Conservation (phyloP, 2,329 filamentous ascomycete species). For the Capronia americana region DNA sequence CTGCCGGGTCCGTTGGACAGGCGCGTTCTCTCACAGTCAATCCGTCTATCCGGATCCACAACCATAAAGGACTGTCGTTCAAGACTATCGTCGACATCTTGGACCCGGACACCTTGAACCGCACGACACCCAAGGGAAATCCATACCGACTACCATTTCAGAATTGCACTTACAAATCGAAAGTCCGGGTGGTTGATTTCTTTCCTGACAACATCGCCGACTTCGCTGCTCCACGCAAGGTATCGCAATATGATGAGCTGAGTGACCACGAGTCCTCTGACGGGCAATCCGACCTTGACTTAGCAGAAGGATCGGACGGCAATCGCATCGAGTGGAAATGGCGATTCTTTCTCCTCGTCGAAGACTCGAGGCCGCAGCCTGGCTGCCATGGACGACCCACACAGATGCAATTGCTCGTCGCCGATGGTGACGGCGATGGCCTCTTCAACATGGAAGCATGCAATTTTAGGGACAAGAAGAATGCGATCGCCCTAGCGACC, state of each 20-base stretch:
- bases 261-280: constrained; percentile 48
- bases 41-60: constrained; percentile 55
- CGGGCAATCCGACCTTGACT: constrained; percentile 37
- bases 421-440: constrained; percentile 62
- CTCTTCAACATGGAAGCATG: constrained; percentile 62
- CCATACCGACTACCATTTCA: constrained; percentile 69
- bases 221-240: constrained; percentile 65
- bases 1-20: background rate
- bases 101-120: constrained; percentile 53
- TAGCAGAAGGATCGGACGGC: constrained; percentile 18
- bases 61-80: constrained; percentile 49
- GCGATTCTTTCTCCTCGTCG: constrained; percentile 79
- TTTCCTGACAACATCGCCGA: constrained; percentile 72
- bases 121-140: constrained; percentile 54
- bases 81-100: constrained; percentile 58
- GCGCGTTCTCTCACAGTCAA: constrained; percentile 15
- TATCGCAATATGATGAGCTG: constrained; percentile 59
- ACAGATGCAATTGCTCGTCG: constrained; percentile 72
- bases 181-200: constrained; percentile 83
- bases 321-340: constrained; percentile 72
- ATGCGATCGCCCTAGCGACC: constrained; percentile 55
- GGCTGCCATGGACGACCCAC: constrained; percentile 48
- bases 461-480: constrained; percentile 60
- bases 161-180: constrained; percentile 70
- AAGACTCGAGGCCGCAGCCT: constrained; percentile 63